Evolutionary conservation across 305 asterid species (phyloP), one percentile per base, ranked within the genome.

Genomic region (Salvia sclarea): DNA sequence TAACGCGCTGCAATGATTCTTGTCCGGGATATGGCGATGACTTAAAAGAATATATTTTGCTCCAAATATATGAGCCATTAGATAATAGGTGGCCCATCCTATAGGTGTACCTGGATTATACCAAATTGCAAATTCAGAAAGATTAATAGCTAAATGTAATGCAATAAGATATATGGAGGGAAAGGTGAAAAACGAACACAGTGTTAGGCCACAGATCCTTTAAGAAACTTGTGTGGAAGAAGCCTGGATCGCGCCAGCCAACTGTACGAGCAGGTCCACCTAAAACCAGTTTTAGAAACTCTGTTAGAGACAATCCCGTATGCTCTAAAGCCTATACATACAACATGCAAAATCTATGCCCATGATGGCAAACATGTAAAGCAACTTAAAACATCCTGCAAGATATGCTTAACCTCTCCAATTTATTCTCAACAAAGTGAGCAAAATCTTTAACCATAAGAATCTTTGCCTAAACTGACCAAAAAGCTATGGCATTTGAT

Each of bases 1-100:
- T 49, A 30, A 91, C 86, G n/a, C 86, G 89, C 79, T 94, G 99
- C 82, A 94, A 68, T 4, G 96, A 94, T 71, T 87, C 80, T 78
- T 94, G 91, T 44, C 97, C 99, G 3, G 95, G 97, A 77, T 75
- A 91, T 44, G 99, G 99, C 44, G 96, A 87, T 24, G 99, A 80
- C 68, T 64, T 85, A 75, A 94, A 91, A 4, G 88, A 74, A 70
- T 83, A 86, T 16, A 55, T 72, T 80, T 83, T 85, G 80, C 97
- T 84, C 99, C 96, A 89, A 53, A 89, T 41, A 33, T 73, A 78
- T 33, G 93, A 82, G 54, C 86, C 93, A 69, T 89, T 84, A 20
- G 71, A 53, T 63, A 94, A 75, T 40, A 60, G 21, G 73, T 91
- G 96, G 16, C 97, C 99, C 22, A 91, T 64, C 84, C 72, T 89